phyloP scores from a whole-genome alignment of 495 filamentous ascomycete genomes.

The Cenococcum geophilum region DNA sequence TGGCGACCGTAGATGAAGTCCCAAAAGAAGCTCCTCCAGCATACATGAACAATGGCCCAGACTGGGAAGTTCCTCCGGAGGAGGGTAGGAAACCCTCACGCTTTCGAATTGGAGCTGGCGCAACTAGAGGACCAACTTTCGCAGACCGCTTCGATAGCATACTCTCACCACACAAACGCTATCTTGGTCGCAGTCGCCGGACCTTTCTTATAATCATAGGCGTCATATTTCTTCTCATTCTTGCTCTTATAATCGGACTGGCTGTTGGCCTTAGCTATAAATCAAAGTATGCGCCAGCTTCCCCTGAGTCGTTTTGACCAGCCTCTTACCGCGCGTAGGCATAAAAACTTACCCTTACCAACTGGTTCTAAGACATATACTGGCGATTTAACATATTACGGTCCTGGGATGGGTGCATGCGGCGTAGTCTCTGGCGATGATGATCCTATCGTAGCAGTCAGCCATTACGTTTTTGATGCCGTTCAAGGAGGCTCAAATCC shows the following conservation, averaged over 20 bases:
- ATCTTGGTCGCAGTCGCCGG: conserved; percentile 40
- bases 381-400: conserved; percentile 69
- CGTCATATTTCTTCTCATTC: conserved; percentile 35
- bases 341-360: conserved; percentile 51
- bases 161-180: conserved; percentile 41
- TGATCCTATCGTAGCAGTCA: conserved; percentile 61
- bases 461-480: conserved; percentile 61
- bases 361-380: conserved; percentile 45
- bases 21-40: conserved; percentile 12
- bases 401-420: conserved; percentile 63
- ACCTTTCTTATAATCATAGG: conserved; percentile 40
- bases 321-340: conserved; percentile 29
- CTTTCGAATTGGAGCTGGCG: conserved; percentile 2
- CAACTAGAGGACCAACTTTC: conserved; percentile 13
- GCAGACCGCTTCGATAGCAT: conserved; percentile 32
- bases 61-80: conserved; percentile 16
- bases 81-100: conserved; percentile 7
- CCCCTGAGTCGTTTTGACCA: conserved; percentile 31
- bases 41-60: conserved; percentile 4
- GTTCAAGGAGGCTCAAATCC: conserved; percentile 51
- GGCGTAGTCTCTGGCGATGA: conserved; percentile 48
- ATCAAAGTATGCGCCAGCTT: conserved; percentile 19
- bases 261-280: conserved; percentile 46
- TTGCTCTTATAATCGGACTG: conserved; percentile 52
- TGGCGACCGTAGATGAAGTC: neutral